Evolutionary conservation across 2,329 filamentous ascomycete species (phyloP), one percentile per base, ranked within the genome.

Genomic region (Thielaviopsis musarum): DNA sequence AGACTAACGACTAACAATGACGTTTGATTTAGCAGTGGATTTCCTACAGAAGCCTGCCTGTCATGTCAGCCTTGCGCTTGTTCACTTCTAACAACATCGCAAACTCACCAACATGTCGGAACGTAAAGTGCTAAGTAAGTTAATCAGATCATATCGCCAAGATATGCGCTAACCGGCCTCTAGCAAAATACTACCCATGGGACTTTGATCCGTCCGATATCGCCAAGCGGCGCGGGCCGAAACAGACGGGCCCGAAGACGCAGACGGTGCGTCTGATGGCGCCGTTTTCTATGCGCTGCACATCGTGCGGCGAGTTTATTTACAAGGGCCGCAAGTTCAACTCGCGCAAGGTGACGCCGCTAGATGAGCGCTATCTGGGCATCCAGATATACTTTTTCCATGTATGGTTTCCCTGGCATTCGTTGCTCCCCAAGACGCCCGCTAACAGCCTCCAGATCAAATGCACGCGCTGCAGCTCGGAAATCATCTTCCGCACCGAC

Each of bases 301-400:
- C 71, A 2, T 71, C 70, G 0, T 79, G 77, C 62, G 76, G 75
- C 62, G 87, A 94, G 72, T 95, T 85, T 74, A 93, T 95, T 67
- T 91, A 94, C 77, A 88, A 89, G 66, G 91, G 91, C 0, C 82
- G 91, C 62, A 97, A 96, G 68, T 97, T 97, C 78, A 97, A 97
- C 72, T 86, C 89, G 2, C 80, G 88, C 41, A 98, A 98, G 68
- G 90, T 96, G 68, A 95, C 87, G 0, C 89, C 88, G 0, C 83
- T 82, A 0, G 87, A 93, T 21, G 87, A 96, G 66, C 87, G 85
- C 65, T 98, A 98, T 73, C 82, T 95, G 54, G 81, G 81, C 56
- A 94, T 97, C 63, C 82, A 88, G 62, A 90, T 95, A 64, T 93
- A 85, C 73, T 82, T 86, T 30, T 96, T 97, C 75, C 61, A 62